Evolutionary conservation across 345 rosid species (phyloP).

Genomic region (Populus euphratica): DNA sequence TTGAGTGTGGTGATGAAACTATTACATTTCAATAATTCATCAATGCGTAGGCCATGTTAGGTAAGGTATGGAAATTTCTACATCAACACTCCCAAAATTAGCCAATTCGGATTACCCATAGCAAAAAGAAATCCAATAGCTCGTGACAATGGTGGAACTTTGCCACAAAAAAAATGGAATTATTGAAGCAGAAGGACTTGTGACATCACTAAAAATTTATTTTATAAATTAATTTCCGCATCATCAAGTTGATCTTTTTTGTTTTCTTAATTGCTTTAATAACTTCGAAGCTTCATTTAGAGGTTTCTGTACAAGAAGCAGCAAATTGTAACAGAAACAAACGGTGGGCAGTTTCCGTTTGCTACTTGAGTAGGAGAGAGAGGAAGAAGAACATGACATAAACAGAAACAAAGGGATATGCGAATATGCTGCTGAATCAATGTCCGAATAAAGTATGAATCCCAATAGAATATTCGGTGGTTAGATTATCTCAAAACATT

Average conservation of each 20-base stretch:
- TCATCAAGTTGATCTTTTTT: too few species aligned
- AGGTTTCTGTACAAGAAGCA: too few species aligned
- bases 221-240: too few species aligned
- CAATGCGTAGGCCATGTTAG: background rate
- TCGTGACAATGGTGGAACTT: too few species aligned
- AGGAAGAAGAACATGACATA: background rate
- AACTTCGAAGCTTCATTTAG: background rate
- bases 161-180: too few species aligned
- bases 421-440: conserved; percentile 23
- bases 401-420: conserved; percentile 6
- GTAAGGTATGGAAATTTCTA: too few species aligned
- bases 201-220: too few species aligned
- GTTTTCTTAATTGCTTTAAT: too few species aligned
- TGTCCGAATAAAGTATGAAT: background rate
- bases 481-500: too few species aligned
- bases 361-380: background rate
- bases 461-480: background rate
- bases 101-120: background rate
- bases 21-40: background rate
- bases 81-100: background rate
- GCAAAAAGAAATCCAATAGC: too few species aligned
- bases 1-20: background rate
- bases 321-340: too few species aligned
- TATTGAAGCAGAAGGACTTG: too few species aligned
- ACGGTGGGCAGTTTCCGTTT: background rate